phyloP scores from a whole-genome alignment of 192 early-diverging fungal species.

The Backusella westeae region DNA sequence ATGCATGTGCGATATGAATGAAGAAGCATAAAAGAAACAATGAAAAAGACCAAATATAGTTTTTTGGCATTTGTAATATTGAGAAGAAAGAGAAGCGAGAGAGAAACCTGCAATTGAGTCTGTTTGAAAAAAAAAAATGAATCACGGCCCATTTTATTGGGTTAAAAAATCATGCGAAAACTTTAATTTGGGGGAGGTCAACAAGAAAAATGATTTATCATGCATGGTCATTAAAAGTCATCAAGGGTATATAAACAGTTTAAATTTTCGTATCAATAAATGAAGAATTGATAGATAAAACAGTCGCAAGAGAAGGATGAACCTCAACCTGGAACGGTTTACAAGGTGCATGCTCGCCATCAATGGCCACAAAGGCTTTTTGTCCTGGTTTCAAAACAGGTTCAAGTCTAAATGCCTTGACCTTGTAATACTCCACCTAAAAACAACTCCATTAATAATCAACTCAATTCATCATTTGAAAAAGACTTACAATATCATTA shows the following conservation, averaged over 20 bases:
- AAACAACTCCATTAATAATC: neutral
- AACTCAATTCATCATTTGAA: neutral
- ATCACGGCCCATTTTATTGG: neutral
- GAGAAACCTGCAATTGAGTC: neutral
- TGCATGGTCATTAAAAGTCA: no score
- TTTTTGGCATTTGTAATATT: neutral
- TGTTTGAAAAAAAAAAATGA: neutral
- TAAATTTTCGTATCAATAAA: constrained; percentile 12
- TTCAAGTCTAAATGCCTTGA: constrained; percentile 53
- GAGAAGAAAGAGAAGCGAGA: neutral
- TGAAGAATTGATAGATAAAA: constrained; percentile 38
- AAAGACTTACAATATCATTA: constrained; percentile 40
- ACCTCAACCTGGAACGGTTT: constrained; percentile 58
- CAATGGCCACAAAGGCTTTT: constrained; percentile 48
- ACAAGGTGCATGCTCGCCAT: constrained; percentile 53
- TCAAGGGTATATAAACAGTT: neutral
- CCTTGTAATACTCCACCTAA: constrained; percentile 57
- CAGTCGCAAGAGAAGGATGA: constrained; percentile 41
- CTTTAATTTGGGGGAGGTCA: neutral
- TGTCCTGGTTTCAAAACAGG: constrained; percentile 30
- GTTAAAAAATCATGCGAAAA: neutral
- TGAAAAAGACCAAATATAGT: neutral
- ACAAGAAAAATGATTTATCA: neutral
- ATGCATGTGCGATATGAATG: neutral
- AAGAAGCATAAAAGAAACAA: neutral